Conservation (phyloP, 441 rosid species). For the Euphorbia corollata region DNA sequence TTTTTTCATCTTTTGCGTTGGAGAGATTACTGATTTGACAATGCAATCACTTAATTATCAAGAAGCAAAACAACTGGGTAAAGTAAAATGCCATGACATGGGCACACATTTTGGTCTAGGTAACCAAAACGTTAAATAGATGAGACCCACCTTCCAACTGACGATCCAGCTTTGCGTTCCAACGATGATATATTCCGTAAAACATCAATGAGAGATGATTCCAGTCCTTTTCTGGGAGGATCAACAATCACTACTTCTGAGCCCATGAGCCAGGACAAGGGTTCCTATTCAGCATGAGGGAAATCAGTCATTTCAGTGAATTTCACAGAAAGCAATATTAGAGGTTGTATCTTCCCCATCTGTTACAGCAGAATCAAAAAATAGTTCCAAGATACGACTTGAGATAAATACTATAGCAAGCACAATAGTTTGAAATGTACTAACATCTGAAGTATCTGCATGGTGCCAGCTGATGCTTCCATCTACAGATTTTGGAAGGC, state of each 20-base stretch:
- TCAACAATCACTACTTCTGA: conserved; percentile 80
- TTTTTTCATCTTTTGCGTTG: conserved; percentile 66
- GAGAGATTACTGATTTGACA: conserved; percentile 30
- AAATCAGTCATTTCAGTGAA: conserved; percentile 15
- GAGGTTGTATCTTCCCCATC: not conserved
- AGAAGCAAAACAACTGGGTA: conserved; percentile 2
- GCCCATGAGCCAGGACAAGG: conserved; percentile 82
- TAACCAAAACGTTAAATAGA: conserved; percentile 11
- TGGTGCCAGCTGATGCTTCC: conserved; percentile 86
- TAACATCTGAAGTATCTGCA: conserved; percentile 68
- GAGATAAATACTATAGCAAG: conserved; percentile 7
- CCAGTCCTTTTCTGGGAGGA: conserved; percentile 95
- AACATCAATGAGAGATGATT: conserved; percentile 60
- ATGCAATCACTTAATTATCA: conserved; percentile 13
- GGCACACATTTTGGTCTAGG: not conserved
- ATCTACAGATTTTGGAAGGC: conserved; percentile 59
- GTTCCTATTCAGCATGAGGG: conserved; percentile 48
- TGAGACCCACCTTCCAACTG: conserved; percentile 42
- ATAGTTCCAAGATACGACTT: not conserved
- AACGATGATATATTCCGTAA: conserved; percentile 44
- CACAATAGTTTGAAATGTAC: conserved; percentile 16
- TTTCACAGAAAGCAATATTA: conserved; percentile 6
- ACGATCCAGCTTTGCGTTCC: conserved; percentile 41
- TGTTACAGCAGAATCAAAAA: not conserved
- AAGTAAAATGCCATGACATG: not conserved